Evolutionary conservation across 345 rosid species (phyloP), one percentile per base, ranked within the genome.

Genomic region (Hibiscus mutabilis): DNA sequence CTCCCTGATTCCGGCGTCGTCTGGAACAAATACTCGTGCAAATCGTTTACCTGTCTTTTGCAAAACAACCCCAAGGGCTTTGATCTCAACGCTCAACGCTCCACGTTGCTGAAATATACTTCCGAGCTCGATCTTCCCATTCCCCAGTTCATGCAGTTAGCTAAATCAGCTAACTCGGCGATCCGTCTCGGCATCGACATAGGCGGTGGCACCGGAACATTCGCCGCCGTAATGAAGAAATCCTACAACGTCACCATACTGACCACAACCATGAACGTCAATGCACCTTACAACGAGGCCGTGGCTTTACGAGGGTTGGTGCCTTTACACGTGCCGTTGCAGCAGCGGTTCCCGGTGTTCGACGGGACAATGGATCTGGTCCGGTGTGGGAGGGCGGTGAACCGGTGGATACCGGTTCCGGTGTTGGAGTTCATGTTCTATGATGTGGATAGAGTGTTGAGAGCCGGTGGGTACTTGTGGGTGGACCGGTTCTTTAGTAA

Each of bases 361-460:
- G 99, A 95, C 6, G 99, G 97, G 8, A 92, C 84, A 52, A 65
- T 91, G 81, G 97, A 95, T 89, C 87, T 95, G 82, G 97, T 95
- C 16, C 71, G 99, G 75, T 90, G 96, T 58, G 96, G 97, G 15
- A 85, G 86, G 18, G 98, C 98, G 1, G 94, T 95, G 81, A 95
- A 95, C 71, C 64, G 99, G 79, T 95, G 99, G 98, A 89, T 95
- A 22, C 99, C 99, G 0, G 79, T 84, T 62, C 71, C 84, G 22
- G 87, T 86, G 79, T 81, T 95, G 89, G 99, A 95, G 75, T 95
- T 95, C 58, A 78, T 95, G 81, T 77, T 95, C 35, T 90, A 81
- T 22, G 99, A 95, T 77, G 83, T 88, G 59, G 99, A 95, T 68
- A 82, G 99, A 73, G 87, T 90, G 69, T 73, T 95, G 77, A 83